Evolutionary conservation across 169 alveolate species (phyloP).

Genomic region (Plasmodium chabaudi): DNA sequence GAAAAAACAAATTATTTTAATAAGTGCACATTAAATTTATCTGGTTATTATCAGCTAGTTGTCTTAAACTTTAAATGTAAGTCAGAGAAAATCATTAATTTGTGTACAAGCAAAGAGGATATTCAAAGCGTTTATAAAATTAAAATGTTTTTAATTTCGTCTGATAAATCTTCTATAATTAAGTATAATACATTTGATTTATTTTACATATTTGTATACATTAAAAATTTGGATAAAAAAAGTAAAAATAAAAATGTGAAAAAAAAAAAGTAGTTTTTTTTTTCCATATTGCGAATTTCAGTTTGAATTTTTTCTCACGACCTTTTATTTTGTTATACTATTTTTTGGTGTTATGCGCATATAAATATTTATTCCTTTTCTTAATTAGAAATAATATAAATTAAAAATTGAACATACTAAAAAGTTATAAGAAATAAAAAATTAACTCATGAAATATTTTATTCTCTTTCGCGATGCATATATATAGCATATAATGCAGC

Average conservation of each 20-base stretch:
- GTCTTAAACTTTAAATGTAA: slow-evolving; percentile 34
- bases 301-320: too few relatives aligned
- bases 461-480: too few relatives aligned
- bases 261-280: slow-evolving; percentile 17
- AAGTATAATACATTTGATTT: slow-evolving; percentile 29
- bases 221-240: slow-evolving; percentile 29
- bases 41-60: slow-evolving; percentile 43
- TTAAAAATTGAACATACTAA: too few relatives aligned
- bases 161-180: slow-evolving; percentile 51
- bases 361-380: too few relatives aligned
- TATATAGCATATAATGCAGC: too few relatives aligned
- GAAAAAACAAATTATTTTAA: slow-evolving; percentile 7
- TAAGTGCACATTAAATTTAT: slow-evolving; percentile 42
- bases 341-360: too few relatives aligned
- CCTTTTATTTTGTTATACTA: too few relatives aligned
- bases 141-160: slow-evolving; percentile 52
- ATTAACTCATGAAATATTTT: too few relatives aligned
- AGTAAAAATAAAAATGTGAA: slow-evolving; percentile 16
- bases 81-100: slow-evolving; percentile 11
- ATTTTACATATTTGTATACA: slow-evolving; percentile 26
- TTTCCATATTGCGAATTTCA: background rate
- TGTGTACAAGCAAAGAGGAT: slow-evolving; percentile 22
- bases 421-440: too few relatives aligned
- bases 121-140: slow-evolving; percentile 38
- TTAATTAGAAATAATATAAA: too few relatives aligned